Evolutionary conservation across 345 rosid species (phyloP).

Genomic region (Eucalyptus pauciflora): DNA sequence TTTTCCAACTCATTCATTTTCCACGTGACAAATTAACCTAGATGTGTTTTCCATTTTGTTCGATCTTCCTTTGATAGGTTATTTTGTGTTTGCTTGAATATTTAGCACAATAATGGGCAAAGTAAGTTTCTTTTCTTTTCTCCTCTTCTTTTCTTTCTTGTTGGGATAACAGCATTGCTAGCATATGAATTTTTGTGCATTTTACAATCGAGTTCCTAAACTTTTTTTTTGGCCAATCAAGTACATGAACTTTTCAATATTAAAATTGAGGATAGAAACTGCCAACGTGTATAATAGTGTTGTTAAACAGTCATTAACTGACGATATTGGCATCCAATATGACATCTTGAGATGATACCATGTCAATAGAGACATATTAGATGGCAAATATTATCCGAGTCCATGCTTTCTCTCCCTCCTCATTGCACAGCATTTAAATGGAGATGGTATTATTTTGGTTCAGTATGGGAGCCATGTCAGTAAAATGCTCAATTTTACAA

Average conservation of each 20-base stretch:
- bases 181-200: background rate
- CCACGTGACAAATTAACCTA: accelerated
- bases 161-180: background rate
- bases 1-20: no score
- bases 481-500: background rate
- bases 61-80: background rate
- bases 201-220: background rate
- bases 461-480: background rate
- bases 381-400: background rate
- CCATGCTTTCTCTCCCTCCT: background rate
- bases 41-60: background rate
- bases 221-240: background rate
- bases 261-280: background rate
- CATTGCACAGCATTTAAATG: background rate
- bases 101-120: background rate
- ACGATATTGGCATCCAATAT: accelerated
- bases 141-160: background rate
- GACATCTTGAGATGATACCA: background rate
- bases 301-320: background rate
- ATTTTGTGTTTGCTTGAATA: background rate
- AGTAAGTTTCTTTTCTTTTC: background rate
- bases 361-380: background rate
- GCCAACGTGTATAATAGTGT: background rate
- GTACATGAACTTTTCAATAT: background rate
- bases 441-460: background rate